Evolutionary conservation across 805 yeast species (phyloP), one percentile per base, ranked within the genome.

Genomic region (Sugiyamaella floridensis): DNA sequence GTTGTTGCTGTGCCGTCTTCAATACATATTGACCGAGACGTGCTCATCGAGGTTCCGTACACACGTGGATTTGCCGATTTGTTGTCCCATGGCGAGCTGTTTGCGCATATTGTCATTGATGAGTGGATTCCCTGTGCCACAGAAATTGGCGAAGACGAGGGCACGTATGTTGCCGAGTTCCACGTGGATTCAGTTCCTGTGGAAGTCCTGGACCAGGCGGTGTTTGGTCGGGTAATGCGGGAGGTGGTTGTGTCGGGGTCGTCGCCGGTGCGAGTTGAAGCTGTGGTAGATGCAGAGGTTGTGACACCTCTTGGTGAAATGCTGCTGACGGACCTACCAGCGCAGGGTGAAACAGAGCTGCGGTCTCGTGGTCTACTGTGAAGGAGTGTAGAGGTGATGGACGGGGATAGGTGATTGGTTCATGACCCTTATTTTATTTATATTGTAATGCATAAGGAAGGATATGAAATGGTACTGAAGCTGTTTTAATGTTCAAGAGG

Each of bases 61-160:
- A 66, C 78, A 1, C 70, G 71, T 51, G 83, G 83, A 6, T 49
- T 60, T 4, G 70, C 77, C 11, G 65, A 67, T 42, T 61, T 80
- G 40, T 69, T 60, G 48, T 75, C 76, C 55, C 58, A 71, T 5
- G 71, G 62, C 2, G 56, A 53, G 14, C 69, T 68, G 51, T 79
- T 80, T 62, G 75, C 77, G 5, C 67, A 71, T n/a, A 61, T 79
- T 12, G 69, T 71, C 4, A 60, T 77, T 58, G 61, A 62, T 9
- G 71, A 71, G 6, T 80, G 84, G 84, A 68, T 69, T 20, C 64
- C 65, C 0, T 76, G 80, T 4, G 64, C 60, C 40, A 69, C 55
- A 51, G 59, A 34, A 2, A 57, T 56, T 12, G 54, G 49, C 2
- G 58, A 53, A 6, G 56, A 46, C 16, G 62, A 63, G 1, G 62